Evolutionary conservation across 208 protist genomes (phyloP), one percentile per base, ranked within the genome.

Genomic region (Leishmania aethiopica): DNA sequence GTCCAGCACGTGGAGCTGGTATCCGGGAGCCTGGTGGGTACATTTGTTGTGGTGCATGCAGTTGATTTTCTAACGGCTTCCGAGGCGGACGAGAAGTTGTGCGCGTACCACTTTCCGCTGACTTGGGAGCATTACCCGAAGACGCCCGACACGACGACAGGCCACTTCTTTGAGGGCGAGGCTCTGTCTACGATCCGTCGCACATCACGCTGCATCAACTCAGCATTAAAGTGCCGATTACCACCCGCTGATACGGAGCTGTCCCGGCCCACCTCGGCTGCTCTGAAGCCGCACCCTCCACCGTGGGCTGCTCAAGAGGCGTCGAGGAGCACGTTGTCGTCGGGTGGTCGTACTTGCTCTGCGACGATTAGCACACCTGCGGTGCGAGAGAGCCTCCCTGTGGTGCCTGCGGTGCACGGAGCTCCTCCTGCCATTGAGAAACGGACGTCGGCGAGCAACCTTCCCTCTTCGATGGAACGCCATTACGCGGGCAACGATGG

Each of bases 41-140:
- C 78, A 0, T 80, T 91, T 60, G 78, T 69, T 35, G 64, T 93
- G 6, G 82, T 82, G 32, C 88, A 93, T 60, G 1, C 66, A 2
- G 1, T 51, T 1, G 42, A 81, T 37, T 47, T 74, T 0, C 35
- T 85, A 28, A 76, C 64, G 4, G 69, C 45, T 1, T 49, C 22
- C 3, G 73, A 80, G 35, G 73, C 70, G 15, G 78, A 84, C 72
- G 60, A 84, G 0, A 62, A 73, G 28, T 55, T 89, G 37, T 75
- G 66, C n/a, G 79, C 40, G 40, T 89, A 83, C 59, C 59, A 77
- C 49, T 89, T 82, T n/a, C 79, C 86, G 3, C 69, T 81, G 35
- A 89, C 86, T 51, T 86, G 82, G 86, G 66, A 67, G 45, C 69
- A 84, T 0, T 86, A 82, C 51, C 79, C 82, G 28, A 45, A 32